These are phyloP conservation scores for Saturnispora saitoi DNA, from an alignment of 805 yeast species.

Conservation along the genomic window DNA sequence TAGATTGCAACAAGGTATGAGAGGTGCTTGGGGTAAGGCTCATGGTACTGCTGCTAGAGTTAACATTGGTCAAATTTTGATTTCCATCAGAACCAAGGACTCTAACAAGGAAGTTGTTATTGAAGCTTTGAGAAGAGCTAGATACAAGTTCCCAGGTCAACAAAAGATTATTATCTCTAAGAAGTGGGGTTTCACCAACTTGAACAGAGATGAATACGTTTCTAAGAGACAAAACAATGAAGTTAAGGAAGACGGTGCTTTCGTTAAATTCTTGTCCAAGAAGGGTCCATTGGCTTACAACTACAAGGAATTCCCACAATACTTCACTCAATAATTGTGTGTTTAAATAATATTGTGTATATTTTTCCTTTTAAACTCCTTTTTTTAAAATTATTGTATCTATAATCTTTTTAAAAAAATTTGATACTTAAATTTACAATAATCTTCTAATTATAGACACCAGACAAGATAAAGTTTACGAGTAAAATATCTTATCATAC, in stretches of 20 bases:
- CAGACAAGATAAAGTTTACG: too few relatives aligned
- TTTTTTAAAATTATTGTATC: background rate
- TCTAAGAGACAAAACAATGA: constrained; percentile 93
- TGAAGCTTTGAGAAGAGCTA: constrained; percentile 99
- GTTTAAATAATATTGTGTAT: constrained; percentile 4
- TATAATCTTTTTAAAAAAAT: background rate
- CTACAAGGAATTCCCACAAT: constrained; percentile 92
- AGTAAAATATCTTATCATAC: background rate
- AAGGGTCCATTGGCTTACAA: constrained; percentile 92
- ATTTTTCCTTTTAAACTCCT: constrained; percentile 6
- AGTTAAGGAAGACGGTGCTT: constrained; percentile 99
- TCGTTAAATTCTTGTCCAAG: constrained; percentile 94
- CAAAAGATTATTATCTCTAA: constrained; percentile 98
- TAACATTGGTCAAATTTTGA: constrained; percentile 94
- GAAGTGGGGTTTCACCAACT: constrained; percentile 99
- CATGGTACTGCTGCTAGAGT: constrained; percentile 99
- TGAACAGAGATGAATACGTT: constrained; percentile 95
- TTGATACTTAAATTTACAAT: background rate
- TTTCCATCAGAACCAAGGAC: constrained; percentile 98
- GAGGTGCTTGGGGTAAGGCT: constrained; percentile 99
- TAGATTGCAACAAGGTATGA: constrained; percentile 99
- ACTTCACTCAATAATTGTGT: constrained; percentile 37
- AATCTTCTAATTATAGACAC: background rate
- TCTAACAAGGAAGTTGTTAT: constrained; percentile 93
- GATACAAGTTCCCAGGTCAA: constrained; percentile 99